Percentiles rank a stretch among this genome's conserved stretches.
Conservation (phyloP, 2,329 filamentous ascomycete species). For the Pseudogymnoascus sp. region DNA sequence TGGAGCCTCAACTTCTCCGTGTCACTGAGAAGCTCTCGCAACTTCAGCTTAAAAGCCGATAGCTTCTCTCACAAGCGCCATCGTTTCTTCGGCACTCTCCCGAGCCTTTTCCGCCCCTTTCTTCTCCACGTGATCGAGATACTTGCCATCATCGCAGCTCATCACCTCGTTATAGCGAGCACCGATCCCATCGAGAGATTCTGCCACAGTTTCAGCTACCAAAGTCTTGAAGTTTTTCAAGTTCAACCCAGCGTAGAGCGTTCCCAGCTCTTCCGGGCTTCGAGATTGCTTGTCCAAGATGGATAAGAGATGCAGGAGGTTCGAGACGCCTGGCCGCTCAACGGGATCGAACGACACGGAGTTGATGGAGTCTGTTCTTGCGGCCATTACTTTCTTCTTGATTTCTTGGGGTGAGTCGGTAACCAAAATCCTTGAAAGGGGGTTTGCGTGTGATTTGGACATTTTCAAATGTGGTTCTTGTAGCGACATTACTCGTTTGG, state of each 20-base stretch:
- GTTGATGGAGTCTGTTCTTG: conserved; percentile 67
- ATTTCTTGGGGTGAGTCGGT: conserved; percentile 65
- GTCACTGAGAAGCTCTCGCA: not conserved
- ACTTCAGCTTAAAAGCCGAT: conserved; percentile 31
- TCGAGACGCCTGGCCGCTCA: conserved; percentile 73
- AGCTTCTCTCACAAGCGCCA: conserved; percentile 38
- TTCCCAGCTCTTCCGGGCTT: conserved; percentile 36
- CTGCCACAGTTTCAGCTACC: conserved; percentile 52
- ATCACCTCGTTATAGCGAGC: conserved; percentile 50
- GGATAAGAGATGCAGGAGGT: conserved; percentile 74
- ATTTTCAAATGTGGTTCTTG: conserved; percentile 75
- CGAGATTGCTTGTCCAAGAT: conserved; percentile 50
- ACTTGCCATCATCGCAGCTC: conserved; percentile 39
- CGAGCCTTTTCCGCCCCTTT: conserved; percentile 56
- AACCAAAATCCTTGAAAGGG: conserved; percentile 72
- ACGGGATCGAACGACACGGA: conserved; percentile 66
- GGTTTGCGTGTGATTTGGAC: conserved; percentile 78
- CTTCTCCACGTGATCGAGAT: conserved; percentile 51
- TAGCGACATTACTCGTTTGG: conserved; percentile 85
- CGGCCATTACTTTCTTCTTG: conserved; percentile 59
- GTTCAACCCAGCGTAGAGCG: conserved; percentile 34
- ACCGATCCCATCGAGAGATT: conserved; percentile 48
- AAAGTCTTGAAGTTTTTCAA: conserved; percentile 58
- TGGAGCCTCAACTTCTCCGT: not conserved
- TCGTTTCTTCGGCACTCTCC: conserved; percentile 48